Conservation (phyloP, 2,329 filamentous ascomycete genomes). For the Colletotrichum sp. region DNA sequence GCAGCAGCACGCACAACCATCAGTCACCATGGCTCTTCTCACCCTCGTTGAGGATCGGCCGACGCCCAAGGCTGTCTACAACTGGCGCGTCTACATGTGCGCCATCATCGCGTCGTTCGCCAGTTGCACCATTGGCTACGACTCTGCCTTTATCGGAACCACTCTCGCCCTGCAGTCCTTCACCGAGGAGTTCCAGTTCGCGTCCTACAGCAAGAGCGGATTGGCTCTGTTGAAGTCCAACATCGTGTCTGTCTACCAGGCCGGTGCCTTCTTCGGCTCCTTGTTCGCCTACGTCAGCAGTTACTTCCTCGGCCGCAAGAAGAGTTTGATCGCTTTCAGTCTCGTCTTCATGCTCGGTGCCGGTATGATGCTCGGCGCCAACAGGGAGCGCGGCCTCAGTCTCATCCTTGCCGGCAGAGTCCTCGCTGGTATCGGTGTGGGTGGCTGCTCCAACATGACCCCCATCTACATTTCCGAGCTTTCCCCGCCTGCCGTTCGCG, state of each 20-base stretch:
- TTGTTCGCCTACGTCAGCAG: slow-evolving; percentile 70
- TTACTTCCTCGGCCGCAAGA: slow-evolving; percentile 71
- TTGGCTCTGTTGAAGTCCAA: slow-evolving; percentile 71
- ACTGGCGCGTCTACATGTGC: slow-evolving; percentile 63
- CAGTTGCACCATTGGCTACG: slow-evolving; percentile 64
- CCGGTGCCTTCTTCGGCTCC: slow-evolving; percentile 84
- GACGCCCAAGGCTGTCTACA: slow-evolving; percentile 63
- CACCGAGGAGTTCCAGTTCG: slow-evolving; percentile 70
- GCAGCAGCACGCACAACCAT: neutral
- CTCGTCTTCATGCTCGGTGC: slow-evolving; percentile 73
- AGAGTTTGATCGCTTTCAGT: slow-evolving; percentile 65
- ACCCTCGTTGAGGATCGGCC: slow-evolving; percentile 60
- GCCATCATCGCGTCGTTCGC: slow-evolving; percentile 61
- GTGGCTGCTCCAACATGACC: slow-evolving; percentile 67
- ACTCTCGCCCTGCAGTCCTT: slow-evolving; percentile 76
- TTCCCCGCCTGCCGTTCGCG: slow-evolving; percentile 66
- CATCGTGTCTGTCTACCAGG: slow-evolving; percentile 83
- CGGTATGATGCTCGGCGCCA: slow-evolving; percentile 74
- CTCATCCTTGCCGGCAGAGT: slow-evolving; percentile 67
- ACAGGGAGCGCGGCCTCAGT: slow-evolving; percentile 65
- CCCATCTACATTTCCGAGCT: slow-evolving; percentile 68
- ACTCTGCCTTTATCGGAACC: slow-evolving; percentile 80
- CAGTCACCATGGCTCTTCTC: slow-evolving; percentile 48
- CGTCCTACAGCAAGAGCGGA: slow-evolving; percentile 47
- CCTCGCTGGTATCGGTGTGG: slow-evolving; percentile 67